Base-by-base conservation (phyloP, 352 stramenopile species). In the Globisporangium lucens region DNA sequence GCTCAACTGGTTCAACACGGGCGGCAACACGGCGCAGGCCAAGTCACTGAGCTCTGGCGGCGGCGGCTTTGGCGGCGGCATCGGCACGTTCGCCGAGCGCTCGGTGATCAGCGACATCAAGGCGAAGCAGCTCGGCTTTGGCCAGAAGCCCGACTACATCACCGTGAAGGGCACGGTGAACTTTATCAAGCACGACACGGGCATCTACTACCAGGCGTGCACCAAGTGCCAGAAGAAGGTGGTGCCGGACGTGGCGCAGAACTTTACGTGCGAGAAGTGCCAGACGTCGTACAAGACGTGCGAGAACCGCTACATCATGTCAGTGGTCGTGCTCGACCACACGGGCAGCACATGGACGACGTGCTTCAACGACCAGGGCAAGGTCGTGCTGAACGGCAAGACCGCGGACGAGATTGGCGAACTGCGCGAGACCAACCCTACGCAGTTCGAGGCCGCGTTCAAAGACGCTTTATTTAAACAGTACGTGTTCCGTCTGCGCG, bases 231-330 rank as follows among this genome's bases (percentile, higher is more conserved):
- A 97, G 78, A 97, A 97, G 76, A 97, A 97, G 75, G 88, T 97
- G 41, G 80, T 94, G 61, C 89, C 96, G 63, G 96, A 95, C 56
- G 96, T 97, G 53, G 96, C 98, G 68, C 89, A 96, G 66, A 97
- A 95, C 61, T 99, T 92, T 80, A 89, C 89, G 62, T 99, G 97
- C 71, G 97, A 99, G 71, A 98, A 98, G 75, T 99, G 97, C 79
- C 85, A 98, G 73, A 94, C 90, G 49, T 96, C 91, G n/a, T 97
- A 97, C 79, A 83, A 82, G 51, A 93, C 87, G 24, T 99, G 96
- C 71, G 89, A 96, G 69, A 96, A 98, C 64, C 90, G 97, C 60
- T 99, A 97, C 87, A 98, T 99, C 67, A 88, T 99, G 71, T 98
- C 90, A 58, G 84, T 97, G 22, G 89, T 93, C 24, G 83, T 99